Evolutionary conservation across 768 basidiomycete genomes (phyloP).

Genomic region (Botryobasidium botryosum): DNA sequence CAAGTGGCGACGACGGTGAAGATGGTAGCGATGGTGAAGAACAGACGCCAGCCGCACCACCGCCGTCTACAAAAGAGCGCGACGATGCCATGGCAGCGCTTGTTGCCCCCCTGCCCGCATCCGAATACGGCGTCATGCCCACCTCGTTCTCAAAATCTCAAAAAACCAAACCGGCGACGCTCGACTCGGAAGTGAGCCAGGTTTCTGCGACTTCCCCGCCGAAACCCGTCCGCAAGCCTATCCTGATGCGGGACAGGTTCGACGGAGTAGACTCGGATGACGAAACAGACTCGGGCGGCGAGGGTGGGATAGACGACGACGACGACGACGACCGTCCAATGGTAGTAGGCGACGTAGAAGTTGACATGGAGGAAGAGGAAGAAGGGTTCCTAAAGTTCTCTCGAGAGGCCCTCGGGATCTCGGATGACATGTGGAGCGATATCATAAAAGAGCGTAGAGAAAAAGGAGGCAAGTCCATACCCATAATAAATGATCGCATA

Average conservation of each 20-base stretch:
- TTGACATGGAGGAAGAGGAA: conserved; percentile 86
- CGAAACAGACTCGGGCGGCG: conserved; percentile 50
- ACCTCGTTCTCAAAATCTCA: conserved; percentile 28
- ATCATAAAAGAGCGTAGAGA: conserved; percentile 64
- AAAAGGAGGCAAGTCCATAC: conserved; percentile 53
- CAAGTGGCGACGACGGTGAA: conserved; percentile 31
- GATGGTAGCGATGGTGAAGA: conserved; percentile 28
- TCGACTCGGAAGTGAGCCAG: neutral
- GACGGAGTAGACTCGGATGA: conserved; percentile 91
- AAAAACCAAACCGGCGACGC: neutral
- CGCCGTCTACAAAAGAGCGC: conserved; percentile 26
- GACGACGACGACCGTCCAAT: conserved; percentile 70
- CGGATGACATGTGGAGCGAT: conserved; percentile 74
- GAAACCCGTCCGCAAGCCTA: conserved; percentile 53
- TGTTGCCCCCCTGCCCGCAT: conserved; percentile 59
- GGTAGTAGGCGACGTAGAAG: conserved; percentile 66
- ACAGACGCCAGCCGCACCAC: conserved; percentile 16
- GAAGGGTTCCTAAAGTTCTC: conserved; percentile 94
- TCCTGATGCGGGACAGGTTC: conserved; percentile 66
- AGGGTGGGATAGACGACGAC: conserved; percentile 23
- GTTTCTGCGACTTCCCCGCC: conserved; percentile 10
- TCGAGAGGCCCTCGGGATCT: conserved; percentile 76
- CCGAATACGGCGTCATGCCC: conserved; percentile 84
- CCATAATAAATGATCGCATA: neutral
- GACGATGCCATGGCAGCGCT: conserved; percentile 61